Conservation (phyloP, 495 filamentous ascomycete species). For the Penicillium lividum region DNA sequence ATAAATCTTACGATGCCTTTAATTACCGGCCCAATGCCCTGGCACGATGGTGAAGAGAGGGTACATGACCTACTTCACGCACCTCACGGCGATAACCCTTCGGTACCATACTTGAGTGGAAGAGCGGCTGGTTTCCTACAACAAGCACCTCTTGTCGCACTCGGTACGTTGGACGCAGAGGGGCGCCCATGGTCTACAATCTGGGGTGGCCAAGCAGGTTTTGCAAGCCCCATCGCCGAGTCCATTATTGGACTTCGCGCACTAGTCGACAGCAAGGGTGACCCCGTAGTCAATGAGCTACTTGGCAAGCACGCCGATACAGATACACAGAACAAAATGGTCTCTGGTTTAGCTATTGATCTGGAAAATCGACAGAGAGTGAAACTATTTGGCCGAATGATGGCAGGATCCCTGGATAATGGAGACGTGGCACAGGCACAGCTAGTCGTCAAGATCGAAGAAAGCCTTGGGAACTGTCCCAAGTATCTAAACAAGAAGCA, state of each 20-base stretch:
- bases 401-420: constrained; percentile 53
- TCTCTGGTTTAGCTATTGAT: constrained; percentile 66
- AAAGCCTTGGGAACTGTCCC: constrained; percentile 75
- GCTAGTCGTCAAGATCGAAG: constrained; percentile 64
- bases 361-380: constrained; percentile 64
- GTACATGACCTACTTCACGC: constrained; percentile 50
- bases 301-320: constrained; percentile 41
- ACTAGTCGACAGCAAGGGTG: constrained; percentile 56
- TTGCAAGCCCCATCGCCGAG: constrained; percentile 57
- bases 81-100: constrained; percentile 60
- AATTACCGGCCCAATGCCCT: constrained; percentile 39
- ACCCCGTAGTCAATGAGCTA: constrained; percentile 64
- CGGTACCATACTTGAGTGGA: constrained; percentile 53
- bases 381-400: constrained; percentile 66
- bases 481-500: constrained; percentile 79
- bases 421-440: constrained; percentile 52
- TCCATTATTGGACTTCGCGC: constrained; percentile 59
- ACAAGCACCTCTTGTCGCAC: constrained; percentile 62
- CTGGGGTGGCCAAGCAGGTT: constrained; percentile 70
- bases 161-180: constrained; percentile 66
- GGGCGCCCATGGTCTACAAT: constrained; percentile 72
- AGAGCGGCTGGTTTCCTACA: constrained; percentile 53
- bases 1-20: constrained; percentile 38
- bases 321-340: constrained; percentile 34
- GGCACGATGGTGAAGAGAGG: constrained; percentile 53